Base-by-base conservation (phyloP, 805 yeast genomes). In the Candida orba region DNA sequence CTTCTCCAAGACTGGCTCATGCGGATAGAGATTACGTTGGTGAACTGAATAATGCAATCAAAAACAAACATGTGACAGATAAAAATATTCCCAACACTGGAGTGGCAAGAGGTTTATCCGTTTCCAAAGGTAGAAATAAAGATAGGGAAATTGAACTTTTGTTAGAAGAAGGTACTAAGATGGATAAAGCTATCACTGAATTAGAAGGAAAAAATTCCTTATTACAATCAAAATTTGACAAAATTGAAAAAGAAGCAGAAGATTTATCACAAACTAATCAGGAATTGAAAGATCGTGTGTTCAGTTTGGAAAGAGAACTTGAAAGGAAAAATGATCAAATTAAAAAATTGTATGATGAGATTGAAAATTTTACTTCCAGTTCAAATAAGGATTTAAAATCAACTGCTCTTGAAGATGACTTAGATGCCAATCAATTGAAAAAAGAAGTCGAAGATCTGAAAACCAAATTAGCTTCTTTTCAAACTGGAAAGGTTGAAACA, bases 381-480 rank as follows among this genome's bases (percentile, higher is more conserved):
- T n/a, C 32, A 15, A 34, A 15, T 8, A 18, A 12, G 14, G 20
- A 29, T 18, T n/a, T 7, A 13, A 30, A 9, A 13, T 12, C 12
- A 12, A 6, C 22, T n/a, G 58, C 4, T 20, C 22, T 65, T 4
- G 51, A 60, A 24, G 62, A 60, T 40, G 58, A 64, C 44, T 71
- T 59, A 39, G 56, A 45, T n/a, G 29, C 14, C 14, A 27, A 27
- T 27, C 13, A 10, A 27, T 55, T 60, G 52, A 67, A 63, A 45
- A 65, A 60, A 36, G 62, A 64, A 42, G 48, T 72, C 9, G 57
- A 66, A 5, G 68, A 65, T 43, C 73, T 84, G 78, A 79, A 75
- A 58, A 55, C 59, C 39, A 75, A 66, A 48, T 74, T 65, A 51
- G 77, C 76, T 56, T 71, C 72, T 13, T 62, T 71, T n/a, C 69